A percentile compares a stretch with the other conserved stretches of the same genome.
These are phyloP conservation scores for Parafenestella ontariensis DNA, from an alignment of 2,329 filamentous ascomycete genomes.

Conservation along the genomic window DNA sequence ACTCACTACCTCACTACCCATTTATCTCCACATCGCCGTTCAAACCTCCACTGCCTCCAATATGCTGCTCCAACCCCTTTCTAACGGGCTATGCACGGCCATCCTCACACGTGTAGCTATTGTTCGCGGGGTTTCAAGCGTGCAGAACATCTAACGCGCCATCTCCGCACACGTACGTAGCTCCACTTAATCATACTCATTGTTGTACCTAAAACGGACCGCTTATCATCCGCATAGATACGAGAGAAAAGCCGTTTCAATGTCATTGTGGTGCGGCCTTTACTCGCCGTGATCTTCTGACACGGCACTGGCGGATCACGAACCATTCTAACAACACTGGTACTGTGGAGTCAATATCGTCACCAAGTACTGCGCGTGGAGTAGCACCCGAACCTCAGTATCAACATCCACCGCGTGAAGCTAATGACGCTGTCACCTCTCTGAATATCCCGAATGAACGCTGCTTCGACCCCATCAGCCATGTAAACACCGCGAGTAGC, in stretches of 20 bases:
- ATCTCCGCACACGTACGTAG: slow-evolving; percentile 41
- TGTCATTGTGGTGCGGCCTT: slow-evolving; percentile 38
- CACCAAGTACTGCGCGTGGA: neutral
- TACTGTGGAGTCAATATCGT: slow-evolving; percentile 6
- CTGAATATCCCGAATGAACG: slow-evolving; percentile 2
- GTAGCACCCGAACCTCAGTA: slow-evolving; percentile 3
- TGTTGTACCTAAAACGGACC: slow-evolving; percentile 14
- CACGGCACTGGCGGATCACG: slow-evolving; percentile 40
- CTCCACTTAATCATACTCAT: slow-evolving; percentile 6
- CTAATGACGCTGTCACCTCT: neutral
- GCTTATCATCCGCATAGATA: slow-evolving; percentile 22
- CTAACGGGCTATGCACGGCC: neutral
- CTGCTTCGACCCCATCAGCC: neutral
- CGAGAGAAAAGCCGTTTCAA: slow-evolving; percentile 39
- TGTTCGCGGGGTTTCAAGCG: slow-evolving; percentile 40
- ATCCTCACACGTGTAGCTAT: slow-evolving; percentile 30
- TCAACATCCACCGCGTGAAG: slow-evolving; percentile 1
- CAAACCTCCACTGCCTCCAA: slow-evolving; percentile 20
- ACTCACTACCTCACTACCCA: too few relatives aligned
- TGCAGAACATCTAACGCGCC: slow-evolving; percentile 39
- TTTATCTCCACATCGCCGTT: neutral
- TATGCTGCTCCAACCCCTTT: neutral
- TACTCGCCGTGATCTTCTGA: slow-evolving; percentile 39
- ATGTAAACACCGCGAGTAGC: neutral
- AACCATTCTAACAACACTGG: slow-evolving; percentile 19